Base-by-base conservation (phyloP, 73 alveolate species). In the Paramecium biaurelia region DNA sequence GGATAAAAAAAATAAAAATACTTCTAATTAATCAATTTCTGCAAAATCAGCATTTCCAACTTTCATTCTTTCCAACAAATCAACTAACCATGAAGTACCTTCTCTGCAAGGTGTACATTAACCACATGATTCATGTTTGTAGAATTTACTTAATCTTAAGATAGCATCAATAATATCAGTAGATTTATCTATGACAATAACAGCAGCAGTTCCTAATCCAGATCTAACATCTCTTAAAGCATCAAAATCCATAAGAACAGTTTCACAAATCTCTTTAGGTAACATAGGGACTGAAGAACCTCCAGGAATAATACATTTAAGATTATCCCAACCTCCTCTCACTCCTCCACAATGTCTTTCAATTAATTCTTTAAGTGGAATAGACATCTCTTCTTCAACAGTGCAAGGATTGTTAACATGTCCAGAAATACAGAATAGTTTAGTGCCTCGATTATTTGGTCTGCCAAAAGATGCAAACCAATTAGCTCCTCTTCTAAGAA, bases 141-240 rank as follows among this genome's bases (percentile, higher is more conserved):
- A 96, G 92, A 96, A 96, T 85, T 95, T 95, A 21, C 98, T 79
- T 11, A 96, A 95, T 86, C 99, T 94, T 24, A 94, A 94, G 76
- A 96, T 96, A 28, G 98, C 98, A 86, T 94, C 98, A 85, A 96
- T 96, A 26, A 95, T 85, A 79, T 96, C 99, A 58, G 98, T 95
- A 8, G 96, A 93, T 63, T 96, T 96, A 88, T 96, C 98, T 96
- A 96, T 96, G 76, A 96, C 99, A 34, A 96, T 96, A 68, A 96
- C 99, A 70, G 99, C 99, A 76, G 99, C 99, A 21, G 99, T 96
- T 21, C 99, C 99, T 21, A 96, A 96, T 56, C 99, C 99, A 42
- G 97, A 92, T 56, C 94, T 93, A 56, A 89, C 96, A 70, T 95
- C 97, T 86, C 93, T 96, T 12, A 96, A 95, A 47, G 96, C 97